Evolutionary conservation across 2,329 filamentous ascomycete genomes (phyloP), one percentile per base, ranked within the genome.

Genomic region (Aureobasidium sp.): DNA sequence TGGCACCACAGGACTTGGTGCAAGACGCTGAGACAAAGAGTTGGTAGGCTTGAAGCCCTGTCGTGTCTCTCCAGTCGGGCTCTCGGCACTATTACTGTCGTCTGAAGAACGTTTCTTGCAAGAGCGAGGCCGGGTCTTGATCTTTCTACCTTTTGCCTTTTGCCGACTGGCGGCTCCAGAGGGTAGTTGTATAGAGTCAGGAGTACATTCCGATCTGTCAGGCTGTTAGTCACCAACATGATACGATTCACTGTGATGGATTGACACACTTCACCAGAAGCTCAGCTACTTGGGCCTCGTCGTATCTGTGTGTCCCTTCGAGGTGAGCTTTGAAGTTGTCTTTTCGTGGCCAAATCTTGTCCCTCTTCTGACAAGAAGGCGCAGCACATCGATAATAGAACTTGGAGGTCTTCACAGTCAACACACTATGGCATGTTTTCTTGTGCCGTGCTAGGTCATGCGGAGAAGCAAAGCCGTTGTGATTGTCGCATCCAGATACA

Each of bases 271-370:
- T 42, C 13, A 45, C 21, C n/a, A 59, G 25, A 1, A 59, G 33
- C 35, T 50, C 33, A 11, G 55, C 45, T 8, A 59, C 45, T 21
- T 49, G 19, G 19, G 13, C 13, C 21, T 49, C 55, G 21, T 59
- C 25, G 10, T 45, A 54, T 29, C 51, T 53, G 19, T 60, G 58
- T 25, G 49, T 60, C 7, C 58, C 49, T 29, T 60, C 58, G 11
- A 60, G 47, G 38, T 60, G 58, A 45, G 58, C 58, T 19, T 60
- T 60, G 47, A 60, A 60, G 25, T 60, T 60, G 38, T 60, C 58
- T 13, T 60, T 60, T 2, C 58, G 23, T 27, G 46, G 47, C 58
- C 58, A 60, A 5, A 60, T 46, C 33, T 60, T 60, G 29, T 60
- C 58, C 19, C 45, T 54, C 46, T 54, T 60, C 15, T 23, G 58